A percentile compares a stretch with the other conserved stretches of the same genome.
These are phyloP conservation scores for Monilinia fructicola DNA, from an alignment of 2,329 filamentous ascomycete species.

Conservation along the genomic window DNA sequence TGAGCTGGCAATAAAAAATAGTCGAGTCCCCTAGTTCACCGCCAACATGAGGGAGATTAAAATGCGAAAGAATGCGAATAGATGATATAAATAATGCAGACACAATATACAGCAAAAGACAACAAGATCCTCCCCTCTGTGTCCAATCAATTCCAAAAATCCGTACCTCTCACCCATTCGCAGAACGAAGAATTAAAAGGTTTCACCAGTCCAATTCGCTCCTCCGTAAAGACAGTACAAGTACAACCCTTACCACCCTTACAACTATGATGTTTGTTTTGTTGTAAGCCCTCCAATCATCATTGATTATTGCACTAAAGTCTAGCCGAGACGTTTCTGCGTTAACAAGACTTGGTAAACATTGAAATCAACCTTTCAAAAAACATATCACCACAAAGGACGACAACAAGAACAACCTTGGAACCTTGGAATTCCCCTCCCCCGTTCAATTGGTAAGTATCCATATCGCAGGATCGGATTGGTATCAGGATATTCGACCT, in stretches of 20 bases:
- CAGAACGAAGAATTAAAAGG: too few relatives aligned
- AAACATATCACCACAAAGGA: slow-evolving; percentile 22
- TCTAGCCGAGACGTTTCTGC: slow-evolving; percentile 15
- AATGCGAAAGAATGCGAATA: slow-evolving; percentile 11
- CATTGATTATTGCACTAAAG: slow-evolving; percentile 6
- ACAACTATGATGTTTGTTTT: too few relatives aligned
- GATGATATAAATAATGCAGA: slow-evolving; percentile 13
- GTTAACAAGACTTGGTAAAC: slow-evolving; percentile 25
- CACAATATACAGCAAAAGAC: too few relatives aligned
- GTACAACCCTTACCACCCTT: too few relatives aligned
- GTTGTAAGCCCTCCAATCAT: slow-evolving; percentile 6
- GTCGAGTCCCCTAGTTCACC: slow-evolving; percentile 20
- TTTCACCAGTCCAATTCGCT: too few relatives aligned
- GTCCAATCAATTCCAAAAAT: too few relatives aligned
- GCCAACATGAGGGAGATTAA: slow-evolving; percentile 18
- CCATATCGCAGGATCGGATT: slow-evolving; percentile 16
- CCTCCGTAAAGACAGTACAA: too few relatives aligned
- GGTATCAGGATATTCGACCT: background rate
- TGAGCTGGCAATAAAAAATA: slow-evolving; percentile 15
- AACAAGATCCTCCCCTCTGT: too few relatives aligned
- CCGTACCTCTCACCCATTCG: too few relatives aligned
- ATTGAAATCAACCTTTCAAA: slow-evolving; percentile 24
- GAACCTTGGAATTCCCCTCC: background rate
- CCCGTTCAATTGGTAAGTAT: slow-evolving; percentile 8
- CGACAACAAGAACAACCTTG: slow-evolving; percentile 11